phyloP scores from a whole-genome alignment of 2,329 filamentous ascomycete species.

The Conoideocrella luteorostrata region DNA sequence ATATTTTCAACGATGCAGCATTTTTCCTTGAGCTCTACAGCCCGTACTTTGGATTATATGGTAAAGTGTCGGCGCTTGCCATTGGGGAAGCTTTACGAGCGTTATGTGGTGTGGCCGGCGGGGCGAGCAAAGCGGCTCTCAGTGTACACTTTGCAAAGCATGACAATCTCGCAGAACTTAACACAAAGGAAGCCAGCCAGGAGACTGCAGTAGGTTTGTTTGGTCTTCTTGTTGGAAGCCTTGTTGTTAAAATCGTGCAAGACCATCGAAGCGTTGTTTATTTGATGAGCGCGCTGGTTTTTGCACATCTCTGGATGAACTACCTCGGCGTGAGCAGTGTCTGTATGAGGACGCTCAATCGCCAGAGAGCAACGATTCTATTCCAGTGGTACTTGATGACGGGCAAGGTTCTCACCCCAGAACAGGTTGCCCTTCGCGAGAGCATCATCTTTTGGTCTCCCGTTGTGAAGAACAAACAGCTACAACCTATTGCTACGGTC shows the following conservation, averaged over 20 bases:
- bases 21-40: constrained; percentile 82
- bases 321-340: constrained; percentile 80
- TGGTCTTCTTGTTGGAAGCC: constrained; percentile 76
- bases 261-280: constrained; percentile 66
- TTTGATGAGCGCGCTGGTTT: constrained; percentile 64
- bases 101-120: constrained; percentile 84
- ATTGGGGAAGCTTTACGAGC: constrained; percentile 45
- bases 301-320: constrained; percentile 76
- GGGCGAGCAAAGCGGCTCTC: constrained; percentile 82
- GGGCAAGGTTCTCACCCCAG: constrained; percentile 52
- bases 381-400: constrained; percentile 51
- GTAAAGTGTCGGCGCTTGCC: constrained; percentile 45
- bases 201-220: constrained; percentile 87
- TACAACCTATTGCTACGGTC: constrained; percentile 25
- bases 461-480: constrained; percentile 21
- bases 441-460: constrained; percentile 49
- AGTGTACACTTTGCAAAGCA: constrained; percentile 85
- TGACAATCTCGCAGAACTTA: constrained; percentile 86
- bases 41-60: constrained; percentile 56
- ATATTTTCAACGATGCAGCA: constrained; percentile 80
- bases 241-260: constrained; percentile 72
- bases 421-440: constrained; percentile 58
- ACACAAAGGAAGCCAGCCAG: constrained; percentile 91
- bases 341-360: constrained; percentile 75
- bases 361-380: constrained; percentile 77